A percentile compares a stretch with the other conserved stretches of the same genome.
Conservation (phyloP, 176 grass and related monocot species). For the Aegilops bicornis region DNA sequence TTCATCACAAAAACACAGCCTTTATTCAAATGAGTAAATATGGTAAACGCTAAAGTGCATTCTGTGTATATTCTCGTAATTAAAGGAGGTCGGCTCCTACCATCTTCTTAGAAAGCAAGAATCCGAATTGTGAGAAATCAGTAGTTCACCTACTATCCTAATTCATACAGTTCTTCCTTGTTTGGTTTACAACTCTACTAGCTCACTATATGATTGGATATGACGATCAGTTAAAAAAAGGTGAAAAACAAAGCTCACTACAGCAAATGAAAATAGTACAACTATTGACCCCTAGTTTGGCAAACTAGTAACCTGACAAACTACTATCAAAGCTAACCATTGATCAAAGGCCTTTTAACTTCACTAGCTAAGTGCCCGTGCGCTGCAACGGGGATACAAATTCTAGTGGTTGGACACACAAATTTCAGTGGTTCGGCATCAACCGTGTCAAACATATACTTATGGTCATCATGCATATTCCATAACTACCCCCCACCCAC, state of each 20-base stretch:
- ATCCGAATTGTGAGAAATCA: neutral
- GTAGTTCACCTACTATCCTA: neutral
- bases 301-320: neutral
- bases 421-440: too few relatives aligned
- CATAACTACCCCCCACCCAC: too few relatives aligned
- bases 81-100: neutral
- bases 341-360: conserved; percentile 1
- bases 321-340: neutral
- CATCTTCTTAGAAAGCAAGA: neutral
- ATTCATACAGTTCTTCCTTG: neutral
- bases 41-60: neutral
- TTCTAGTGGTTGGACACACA: too few relatives aligned
- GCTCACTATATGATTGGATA: neutral
- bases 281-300: conserved; percentile 9
- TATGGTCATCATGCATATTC: too few relatives aligned
- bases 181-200: neutral
- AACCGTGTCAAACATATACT: too few relatives aligned
- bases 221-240: conserved; percentile 2
- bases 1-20: neutral
- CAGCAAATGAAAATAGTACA: neutral
- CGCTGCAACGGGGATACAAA: too few relatives aligned
- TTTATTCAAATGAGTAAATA: neutral
- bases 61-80: neutral
- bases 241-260: neutral
- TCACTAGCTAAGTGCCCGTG: too few relatives aligned